phyloP scores from a whole-genome alignment of 176 grass and related monocot genomes.

The Oryza brachyantha region DNA sequence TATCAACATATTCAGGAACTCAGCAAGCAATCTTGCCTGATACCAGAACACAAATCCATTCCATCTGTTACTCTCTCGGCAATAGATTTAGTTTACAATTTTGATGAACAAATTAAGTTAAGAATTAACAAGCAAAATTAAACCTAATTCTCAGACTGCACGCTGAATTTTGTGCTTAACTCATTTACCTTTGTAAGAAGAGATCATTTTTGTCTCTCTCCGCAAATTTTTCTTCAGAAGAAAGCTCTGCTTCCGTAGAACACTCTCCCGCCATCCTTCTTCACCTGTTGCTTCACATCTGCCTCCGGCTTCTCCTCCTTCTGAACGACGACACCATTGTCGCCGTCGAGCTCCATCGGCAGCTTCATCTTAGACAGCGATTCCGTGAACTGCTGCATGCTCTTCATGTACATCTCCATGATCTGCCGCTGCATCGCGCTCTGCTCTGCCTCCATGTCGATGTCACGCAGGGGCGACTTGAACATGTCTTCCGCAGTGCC shows the following conservation, averaged over 20 bases:
- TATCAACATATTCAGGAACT: background rate
- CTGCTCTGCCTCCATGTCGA: constrained; percentile 65
- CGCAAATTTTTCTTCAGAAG: constrained; percentile 55
- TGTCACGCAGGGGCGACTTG: constrained; percentile 48
- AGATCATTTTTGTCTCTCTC: background rate
- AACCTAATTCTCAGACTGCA: background rate
- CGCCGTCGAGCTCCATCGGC: constrained; percentile 54
- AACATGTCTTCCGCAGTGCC: constrained; percentile 24
- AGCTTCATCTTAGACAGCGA: constrained; percentile 76
- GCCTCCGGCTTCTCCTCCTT: constrained; percentile 37
- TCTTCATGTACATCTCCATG: constrained; percentile 91
- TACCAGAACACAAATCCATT: background rate
- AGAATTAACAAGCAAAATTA: background rate
- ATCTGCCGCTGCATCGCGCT: constrained; percentile 92
- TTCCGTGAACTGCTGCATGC: constrained; percentile 93
- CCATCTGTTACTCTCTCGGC: background rate
- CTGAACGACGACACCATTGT: constrained; percentile 19
- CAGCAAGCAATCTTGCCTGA: background rate
- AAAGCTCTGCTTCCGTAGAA: constrained; percentile 98
- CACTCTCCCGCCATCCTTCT: constrained; percentile 74
- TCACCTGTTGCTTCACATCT: constrained; percentile 40
- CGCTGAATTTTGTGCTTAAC: background rate
- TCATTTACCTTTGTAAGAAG: background rate
- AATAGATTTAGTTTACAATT: background rate
- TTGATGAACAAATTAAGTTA: constrained; percentile 13